These are phyloP conservation scores for Rhodomyrtus psidioides DNA, from an alignment of 441 rosid species.

Conservation along the genomic window DNA sequence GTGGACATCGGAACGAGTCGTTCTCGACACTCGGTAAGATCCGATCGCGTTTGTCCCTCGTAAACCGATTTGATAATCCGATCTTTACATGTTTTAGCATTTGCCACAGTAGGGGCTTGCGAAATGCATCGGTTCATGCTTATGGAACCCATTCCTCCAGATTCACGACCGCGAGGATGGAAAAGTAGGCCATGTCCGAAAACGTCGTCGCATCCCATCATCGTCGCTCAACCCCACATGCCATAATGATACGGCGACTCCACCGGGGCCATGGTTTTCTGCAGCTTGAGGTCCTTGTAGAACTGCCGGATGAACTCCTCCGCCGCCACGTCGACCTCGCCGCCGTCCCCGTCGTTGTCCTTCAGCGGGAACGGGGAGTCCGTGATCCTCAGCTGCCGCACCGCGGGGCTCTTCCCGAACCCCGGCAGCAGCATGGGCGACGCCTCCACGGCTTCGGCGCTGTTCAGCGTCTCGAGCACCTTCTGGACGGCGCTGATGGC, in stretches of 20 bases:
- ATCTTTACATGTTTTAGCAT: neutral
- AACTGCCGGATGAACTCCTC: slow-evolving; percentile 78
- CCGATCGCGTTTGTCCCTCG: neutral
- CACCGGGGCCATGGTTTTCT: slow-evolving; percentile 15
- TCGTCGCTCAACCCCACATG: neutral
- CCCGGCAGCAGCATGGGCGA: slow-evolving; percentile 32
- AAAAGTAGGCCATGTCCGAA: neutral
- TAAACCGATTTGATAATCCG: neutral
- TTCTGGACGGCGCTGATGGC: slow-evolving; percentile 3
- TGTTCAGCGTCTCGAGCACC: slow-evolving; percentile 7
- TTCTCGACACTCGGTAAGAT: neutral
- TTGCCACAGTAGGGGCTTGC: neutral
- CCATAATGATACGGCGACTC: neutral
- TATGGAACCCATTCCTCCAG: neutral
- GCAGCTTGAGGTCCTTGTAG: slow-evolving; percentile 51
- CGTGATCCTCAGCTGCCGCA: slow-evolving; percentile 26
- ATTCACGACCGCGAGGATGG: neutral
- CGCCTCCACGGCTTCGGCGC: slow-evolving; percentile 11
- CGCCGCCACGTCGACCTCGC: slow-evolving; percentile 60
- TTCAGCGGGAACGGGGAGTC: slow-evolving; percentile 42
- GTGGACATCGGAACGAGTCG: neutral
- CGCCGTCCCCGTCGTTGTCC: slow-evolving; percentile 26
- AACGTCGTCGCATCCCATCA: neutral
- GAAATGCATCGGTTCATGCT: neutral
- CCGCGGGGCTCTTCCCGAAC: slow-evolving; percentile 22